These are phyloP conservation scores for Colletotrichum graminicola DNA, from an alignment of 2,329 filamentous ascomycete species.

Conservation along the genomic window DNA sequence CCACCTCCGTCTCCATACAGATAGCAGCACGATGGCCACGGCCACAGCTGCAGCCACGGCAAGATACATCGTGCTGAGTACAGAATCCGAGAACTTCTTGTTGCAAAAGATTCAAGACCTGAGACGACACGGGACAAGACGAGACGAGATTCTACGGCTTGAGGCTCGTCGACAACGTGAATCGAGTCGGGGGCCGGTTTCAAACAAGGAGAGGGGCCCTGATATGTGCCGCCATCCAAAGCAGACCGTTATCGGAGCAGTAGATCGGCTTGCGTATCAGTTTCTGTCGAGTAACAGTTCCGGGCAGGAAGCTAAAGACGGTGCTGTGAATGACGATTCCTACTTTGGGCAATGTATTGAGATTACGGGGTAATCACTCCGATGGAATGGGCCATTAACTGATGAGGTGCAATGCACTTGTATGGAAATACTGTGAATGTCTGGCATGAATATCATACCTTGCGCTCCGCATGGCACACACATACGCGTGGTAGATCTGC, in stretches of 20 bases:
- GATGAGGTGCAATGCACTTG: not conserved
- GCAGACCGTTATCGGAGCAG: conserved; percentile 33
- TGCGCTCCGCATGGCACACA: not conserved
- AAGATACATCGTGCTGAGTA: conserved; percentile 15
- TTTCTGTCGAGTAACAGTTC: not conserved
- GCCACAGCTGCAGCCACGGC: conserved; percentile 19
- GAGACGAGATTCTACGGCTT: not conserved
- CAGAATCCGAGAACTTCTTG: not conserved
- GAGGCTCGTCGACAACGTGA: not conserved
- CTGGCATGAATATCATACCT: not conserved
- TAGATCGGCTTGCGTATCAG: not conserved
- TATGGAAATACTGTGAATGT: not conserved
- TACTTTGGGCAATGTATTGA: conserved; percentile 18
- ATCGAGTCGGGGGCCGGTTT: not conserved
- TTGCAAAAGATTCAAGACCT: not conserved
- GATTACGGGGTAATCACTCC: not conserved
- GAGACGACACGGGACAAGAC: conserved; percentile 1
- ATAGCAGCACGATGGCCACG: conserved; percentile 15
- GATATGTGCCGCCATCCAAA: conserved; percentile 12
- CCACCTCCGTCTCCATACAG: conserved; percentile 22
- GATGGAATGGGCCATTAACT: not conserved
- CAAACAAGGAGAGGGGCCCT: conserved; percentile 12
- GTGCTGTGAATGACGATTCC: not conserved
- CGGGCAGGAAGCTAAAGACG: not conserved
- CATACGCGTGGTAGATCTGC: not conserved